Evolutionary conservation across 2,329 filamentous ascomycete species (phyloP), one percentile per base, ranked within the genome.

Genomic region (Ophiocordyceps camponoti-leonardi): DNA sequence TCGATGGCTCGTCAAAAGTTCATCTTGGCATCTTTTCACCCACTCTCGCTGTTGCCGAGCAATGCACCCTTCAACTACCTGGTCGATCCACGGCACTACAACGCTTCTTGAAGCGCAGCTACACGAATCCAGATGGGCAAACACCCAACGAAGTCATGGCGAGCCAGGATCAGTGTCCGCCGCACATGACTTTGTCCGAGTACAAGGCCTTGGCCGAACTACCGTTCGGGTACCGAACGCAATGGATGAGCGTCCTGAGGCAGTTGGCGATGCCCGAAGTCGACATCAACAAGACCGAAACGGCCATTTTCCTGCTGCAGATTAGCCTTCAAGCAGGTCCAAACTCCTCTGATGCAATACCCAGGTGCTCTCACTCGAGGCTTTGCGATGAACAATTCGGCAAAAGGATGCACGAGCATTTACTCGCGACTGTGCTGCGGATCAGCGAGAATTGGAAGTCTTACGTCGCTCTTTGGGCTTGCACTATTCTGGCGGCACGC

Each of bases 121-220:
- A 46, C 43, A 0, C 5, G 0, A 2, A 22, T 1, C 50, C 51
- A 4, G 31, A 51, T 6, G 51, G 53, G 0, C 19, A 48, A 19
- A 49, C 50, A 0, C 61, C 71, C 0, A 83, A 83, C 46, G 50
- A 62, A 0, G 67, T 73, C 0, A 64, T 82, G 13, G 66, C 76
- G 0, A 56, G 53, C 1, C 72, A 76, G 47, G 57, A 51, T 0
- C 44, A 55, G 0, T 78, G 74, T 43, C 73, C 77, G 0, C 12
- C 46, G 0, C 52, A 66, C 20, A 59, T 82, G 46, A 62, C 68
- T 0, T 47, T 75, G 0, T 66, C 69, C 0, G 75, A 82, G 45
- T 80, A 67, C 53, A 70, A 72, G 44, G 61, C 67, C 2, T 11
- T 56, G 6, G 42, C 45, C 23, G 30, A 28, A 1, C 18, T 58